These are phyloP conservation scores for Talaromyces sp. DNA, from an alignment of 2,329 filamentous ascomycete species.

Conservation along the genomic window DNA sequence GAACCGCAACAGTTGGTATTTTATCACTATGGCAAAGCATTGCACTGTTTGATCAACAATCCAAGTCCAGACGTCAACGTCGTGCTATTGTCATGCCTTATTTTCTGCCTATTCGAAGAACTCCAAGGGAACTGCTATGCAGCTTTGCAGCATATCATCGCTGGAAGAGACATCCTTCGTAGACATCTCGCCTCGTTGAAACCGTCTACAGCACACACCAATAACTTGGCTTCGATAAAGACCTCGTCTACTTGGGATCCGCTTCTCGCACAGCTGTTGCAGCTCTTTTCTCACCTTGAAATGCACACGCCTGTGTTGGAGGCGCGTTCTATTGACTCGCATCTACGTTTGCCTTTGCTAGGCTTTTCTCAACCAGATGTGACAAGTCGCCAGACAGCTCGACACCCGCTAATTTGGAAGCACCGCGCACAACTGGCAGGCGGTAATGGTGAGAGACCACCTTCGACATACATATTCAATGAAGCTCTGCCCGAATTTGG, in stretches of 20 bases:
- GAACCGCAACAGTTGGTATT: background rate
- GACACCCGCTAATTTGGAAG: background rate
- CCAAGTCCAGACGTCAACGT: conserved; percentile 1
- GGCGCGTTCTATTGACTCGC: background rate
- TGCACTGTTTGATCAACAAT: background rate
- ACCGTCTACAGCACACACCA: background rate
- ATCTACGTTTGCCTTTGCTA: background rate
- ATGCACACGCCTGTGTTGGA: conserved; percentile 5
- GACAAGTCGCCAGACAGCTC: background rate
- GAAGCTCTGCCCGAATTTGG: background rate
- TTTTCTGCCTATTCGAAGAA: conserved; percentile 6
- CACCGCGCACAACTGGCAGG: background rate
- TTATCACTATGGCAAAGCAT: conserved; percentile 4
- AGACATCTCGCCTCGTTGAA: background rate
- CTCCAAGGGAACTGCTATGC: conserved; percentile 6
- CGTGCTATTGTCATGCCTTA: conserved; percentile 1
- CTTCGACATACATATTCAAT: background rate
- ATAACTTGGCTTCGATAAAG: background rate
- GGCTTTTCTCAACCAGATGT: background rate
- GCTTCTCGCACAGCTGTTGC: conserved; percentile 1
- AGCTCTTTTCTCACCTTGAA: conserved; percentile 2
- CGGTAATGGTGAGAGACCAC: background rate
- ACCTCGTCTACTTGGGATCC: background rate
- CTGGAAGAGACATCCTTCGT: conserved; percentile 1
- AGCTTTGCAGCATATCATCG: conserved; percentile 3